Percentiles rank a stretch among this genome's conserved stretches.
These are phyloP conservation scores for Naganishia vaughanmartiniae DNA, from an alignment of 768 basidiomycete species.

Conservation along the genomic window DNA sequence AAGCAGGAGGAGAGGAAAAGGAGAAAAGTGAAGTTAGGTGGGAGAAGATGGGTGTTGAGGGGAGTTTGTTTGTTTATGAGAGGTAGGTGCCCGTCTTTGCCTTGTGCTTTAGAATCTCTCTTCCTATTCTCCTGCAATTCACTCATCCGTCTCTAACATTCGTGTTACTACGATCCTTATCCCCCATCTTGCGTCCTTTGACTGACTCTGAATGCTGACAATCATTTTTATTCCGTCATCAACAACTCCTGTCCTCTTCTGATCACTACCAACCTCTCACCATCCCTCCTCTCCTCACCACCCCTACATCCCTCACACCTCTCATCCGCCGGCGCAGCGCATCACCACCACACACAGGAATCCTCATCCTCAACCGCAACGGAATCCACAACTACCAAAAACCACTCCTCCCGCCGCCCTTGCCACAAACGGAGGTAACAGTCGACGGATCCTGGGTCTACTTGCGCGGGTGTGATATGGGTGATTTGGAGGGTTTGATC, in stretches of 20 bases:
- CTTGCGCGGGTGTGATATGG: not conserved
- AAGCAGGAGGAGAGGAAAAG: too few species aligned
- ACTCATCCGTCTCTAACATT: too few species aligned
- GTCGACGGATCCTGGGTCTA: conserved; percentile 13
- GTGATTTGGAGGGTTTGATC: not conserved
- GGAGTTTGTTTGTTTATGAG: conserved; percentile 37
- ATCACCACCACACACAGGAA: conserved; percentile 24
- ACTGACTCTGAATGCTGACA: too few species aligned
- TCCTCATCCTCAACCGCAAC: conserved; percentile 39
- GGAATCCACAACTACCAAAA: conserved; percentile 35
- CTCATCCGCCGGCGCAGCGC: not conserved
- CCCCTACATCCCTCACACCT: not conserved
- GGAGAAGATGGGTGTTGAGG: conserved; percentile 40
- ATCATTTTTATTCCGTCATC: too few species aligned
- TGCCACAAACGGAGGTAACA: not conserved
- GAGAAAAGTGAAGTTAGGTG: conserved; percentile 3
- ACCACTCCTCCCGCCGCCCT: conserved; percentile 11
- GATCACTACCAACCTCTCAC: too few species aligned
- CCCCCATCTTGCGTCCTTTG: too few species aligned
- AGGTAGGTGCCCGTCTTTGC: conserved; percentile 26
- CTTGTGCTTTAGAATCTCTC: too few species aligned
- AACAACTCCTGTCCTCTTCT: too few species aligned
- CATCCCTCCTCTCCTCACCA: not conserved
- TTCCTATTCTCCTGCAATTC: too few species aligned
- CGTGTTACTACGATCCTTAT: too few species aligned